A percentile compares a stretch with the other conserved stretches of the same genome.
Conservation (phyloP, 2,329 filamentous ascomycete genomes). For the Didymella segeticola region DNA sequence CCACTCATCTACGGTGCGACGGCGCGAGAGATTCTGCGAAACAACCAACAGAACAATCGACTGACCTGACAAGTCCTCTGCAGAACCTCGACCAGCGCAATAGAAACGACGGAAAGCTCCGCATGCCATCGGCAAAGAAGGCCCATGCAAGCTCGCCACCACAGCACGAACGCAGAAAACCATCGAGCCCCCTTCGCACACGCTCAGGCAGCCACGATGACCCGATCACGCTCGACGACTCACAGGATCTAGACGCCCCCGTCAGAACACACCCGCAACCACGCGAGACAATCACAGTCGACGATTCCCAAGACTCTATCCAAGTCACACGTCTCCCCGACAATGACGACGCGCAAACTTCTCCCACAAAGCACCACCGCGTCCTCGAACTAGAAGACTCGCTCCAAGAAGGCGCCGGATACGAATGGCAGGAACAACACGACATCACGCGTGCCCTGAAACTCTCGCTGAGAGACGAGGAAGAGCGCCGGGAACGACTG, state of each 20-base stretch:
- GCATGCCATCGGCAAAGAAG: neutral
- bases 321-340: neutral
- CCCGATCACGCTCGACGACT: conserved; percentile 11
- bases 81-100: neutral
- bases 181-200: neutral
- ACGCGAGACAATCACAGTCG: neutral
- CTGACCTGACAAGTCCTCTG: neutral
- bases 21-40: neutral
- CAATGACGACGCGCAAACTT: neutral
- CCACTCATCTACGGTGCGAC: neutral
- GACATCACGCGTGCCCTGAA: neutral
- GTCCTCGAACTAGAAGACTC: neutral
- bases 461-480: neutral
- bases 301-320: neutral
- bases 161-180: neutral
- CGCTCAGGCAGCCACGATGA: conserved; percentile 8
- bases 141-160: neutral
- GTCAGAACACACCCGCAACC: neutral
- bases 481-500: neutral
- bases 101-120: neutral
- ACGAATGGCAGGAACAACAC: neutral
- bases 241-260: conserved; percentile 6
- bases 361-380: neutral
- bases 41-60: neutral
- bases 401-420: neutral